phyloP scores from a whole-genome alignment of 176 grass and related monocot genomes.

The Calamus simplicifolius region DNA sequence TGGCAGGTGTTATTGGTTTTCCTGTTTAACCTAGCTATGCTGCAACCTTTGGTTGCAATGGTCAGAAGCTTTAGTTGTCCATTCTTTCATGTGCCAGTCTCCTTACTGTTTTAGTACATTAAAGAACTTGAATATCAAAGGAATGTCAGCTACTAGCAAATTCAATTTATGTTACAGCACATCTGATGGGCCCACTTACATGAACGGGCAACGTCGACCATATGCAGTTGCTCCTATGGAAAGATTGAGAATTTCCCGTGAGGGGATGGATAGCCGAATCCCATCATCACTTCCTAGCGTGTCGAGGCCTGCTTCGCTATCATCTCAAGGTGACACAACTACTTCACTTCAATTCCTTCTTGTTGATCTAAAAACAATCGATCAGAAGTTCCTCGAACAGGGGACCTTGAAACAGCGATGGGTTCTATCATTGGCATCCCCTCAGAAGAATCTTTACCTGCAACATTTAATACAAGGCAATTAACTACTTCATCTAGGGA shows the following conservation, averaged over 20 bases:
- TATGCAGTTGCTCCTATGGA: conserved; percentile 57
- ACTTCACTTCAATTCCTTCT: conserved; percentile 59
- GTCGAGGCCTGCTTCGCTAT: conserved; percentile 29
- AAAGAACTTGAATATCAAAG: not conserved
- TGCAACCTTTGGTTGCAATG: not conserved
- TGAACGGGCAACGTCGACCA: conserved; percentile 39
- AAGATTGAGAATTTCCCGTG: conserved; percentile 54
- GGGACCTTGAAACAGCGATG: conserved; percentile 44
- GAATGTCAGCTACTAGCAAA: conserved; percentile 67
- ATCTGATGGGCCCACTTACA: conserved; percentile 58
- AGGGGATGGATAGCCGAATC: conserved; percentile 41
- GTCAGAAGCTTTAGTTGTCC: not conserved
- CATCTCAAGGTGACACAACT: conserved; percentile 31
- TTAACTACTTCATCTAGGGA: conserved; percentile 38
- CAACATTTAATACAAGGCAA: conserved; percentile 37
- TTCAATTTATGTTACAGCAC: conserved; percentile 54
- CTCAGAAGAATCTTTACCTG: conserved; percentile 40
- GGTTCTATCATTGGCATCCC: conserved; percentile 54
- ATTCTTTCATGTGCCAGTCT: not conserved
- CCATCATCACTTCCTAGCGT: conserved; percentile 37
- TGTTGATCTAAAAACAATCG: conserved; percentile 41
- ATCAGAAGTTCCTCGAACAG: conserved; percentile 53
- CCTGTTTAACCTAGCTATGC: not conserved
- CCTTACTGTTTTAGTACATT: not conserved
- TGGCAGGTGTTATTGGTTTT: not conserved